phyloP scores from a whole-genome alignment of 805 yeast genomes.

The Blastobotrys robertii region DNA sequence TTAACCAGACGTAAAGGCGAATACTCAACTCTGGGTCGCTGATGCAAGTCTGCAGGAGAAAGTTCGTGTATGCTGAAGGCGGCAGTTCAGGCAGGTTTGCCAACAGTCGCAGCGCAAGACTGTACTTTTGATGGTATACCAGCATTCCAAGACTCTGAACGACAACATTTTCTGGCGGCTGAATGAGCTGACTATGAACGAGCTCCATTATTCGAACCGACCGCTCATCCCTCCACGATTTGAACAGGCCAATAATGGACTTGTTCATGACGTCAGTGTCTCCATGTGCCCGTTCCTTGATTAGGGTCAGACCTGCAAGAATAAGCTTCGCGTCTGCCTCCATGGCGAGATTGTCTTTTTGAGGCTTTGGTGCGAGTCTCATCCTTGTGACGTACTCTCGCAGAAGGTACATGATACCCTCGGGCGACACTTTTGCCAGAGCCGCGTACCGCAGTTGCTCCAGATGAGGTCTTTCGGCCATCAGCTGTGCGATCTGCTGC shows the following conservation, averaged over 20 bases:
- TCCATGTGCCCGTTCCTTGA: constrained; percentile 16
- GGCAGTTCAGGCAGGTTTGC: constrained; percentile 7
- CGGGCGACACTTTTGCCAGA: constrained; percentile 12
- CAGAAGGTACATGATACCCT: constrained; percentile 15
- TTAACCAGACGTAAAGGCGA: constrained; percentile 19
- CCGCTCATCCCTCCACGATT: constrained; percentile 9
- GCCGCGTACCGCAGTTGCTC: constrained; percentile 27
- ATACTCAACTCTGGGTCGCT: constrained; percentile 17
- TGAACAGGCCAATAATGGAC: constrained; percentile 12
- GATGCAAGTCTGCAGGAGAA: constrained; percentile 15
- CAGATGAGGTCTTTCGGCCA: constrained; percentile 21
- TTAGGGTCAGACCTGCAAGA: constrained; percentile 20
- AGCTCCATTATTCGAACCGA: constrained; percentile 7
- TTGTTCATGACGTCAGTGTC: background rate
- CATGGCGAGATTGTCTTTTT: constrained; percentile 8
- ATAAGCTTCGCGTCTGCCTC: constrained; percentile 22
- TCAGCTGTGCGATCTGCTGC: constrained; percentile 6
- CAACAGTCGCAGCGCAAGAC: constrained; percentile 10
- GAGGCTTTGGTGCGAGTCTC: constrained; percentile 1
- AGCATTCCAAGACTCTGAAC: constrained; percentile 5
- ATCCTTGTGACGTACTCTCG: constrained; percentile 8
- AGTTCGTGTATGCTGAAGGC: constrained; percentile 5
- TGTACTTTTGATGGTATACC: constrained; percentile 1
- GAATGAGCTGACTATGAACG: constrained; percentile 13
- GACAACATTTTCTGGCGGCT: constrained; percentile 12